Evolutionary conservation across 345 rosid species (phyloP), one percentile per base, ranked within the genome.

Genomic region (Conringia planisiliqua): DNA sequence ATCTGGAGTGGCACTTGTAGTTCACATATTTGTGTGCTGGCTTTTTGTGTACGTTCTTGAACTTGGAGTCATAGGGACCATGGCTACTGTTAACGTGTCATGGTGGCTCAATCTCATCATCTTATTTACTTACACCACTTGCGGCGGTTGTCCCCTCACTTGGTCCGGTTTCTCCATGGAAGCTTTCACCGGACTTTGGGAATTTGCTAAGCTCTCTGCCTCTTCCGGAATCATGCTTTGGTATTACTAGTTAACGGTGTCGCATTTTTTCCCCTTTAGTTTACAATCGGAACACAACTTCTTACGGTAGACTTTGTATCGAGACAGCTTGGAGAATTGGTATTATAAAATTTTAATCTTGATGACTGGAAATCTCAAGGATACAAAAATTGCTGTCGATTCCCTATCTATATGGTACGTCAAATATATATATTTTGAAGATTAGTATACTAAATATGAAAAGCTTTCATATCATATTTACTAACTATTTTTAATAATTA

Each of bases 161-260:
- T 92, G 98, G 98, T 82, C 87, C 1, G 95, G 98, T 13, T 90
- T 90, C 85, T 83, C 95, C 66, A 36, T 74, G 11, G 88, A 88
- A 76, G 95, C 98, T 6, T 90, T 92, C 60, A 73, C 85, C 40
- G 95, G 91, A 6, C 87, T 90, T 10, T 86, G 95, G 96, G 90
- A 90, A 42, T 88, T 87, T 35, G 33, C 80, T 33, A 86, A 86
- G 61, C 92, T 92, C 55, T 92, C 98, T 22, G 80, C 84, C 17
- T 87, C 98, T 24, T 90, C 98, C 20, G 98, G 98, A 0, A 78
- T 90, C 80, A 90, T 89, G 96, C 75, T 92, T 10, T 92, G 93
- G 98, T 92, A 73, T 13, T 55, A 16, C 59, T 54, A 3, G 16
- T 26, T 30, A 30, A 12, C 13, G 12, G 3, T 17, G n/a, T 36